Conservation (phyloP, 495 filamentous ascomycete genomes). For the Neurospora sp. region DNA sequence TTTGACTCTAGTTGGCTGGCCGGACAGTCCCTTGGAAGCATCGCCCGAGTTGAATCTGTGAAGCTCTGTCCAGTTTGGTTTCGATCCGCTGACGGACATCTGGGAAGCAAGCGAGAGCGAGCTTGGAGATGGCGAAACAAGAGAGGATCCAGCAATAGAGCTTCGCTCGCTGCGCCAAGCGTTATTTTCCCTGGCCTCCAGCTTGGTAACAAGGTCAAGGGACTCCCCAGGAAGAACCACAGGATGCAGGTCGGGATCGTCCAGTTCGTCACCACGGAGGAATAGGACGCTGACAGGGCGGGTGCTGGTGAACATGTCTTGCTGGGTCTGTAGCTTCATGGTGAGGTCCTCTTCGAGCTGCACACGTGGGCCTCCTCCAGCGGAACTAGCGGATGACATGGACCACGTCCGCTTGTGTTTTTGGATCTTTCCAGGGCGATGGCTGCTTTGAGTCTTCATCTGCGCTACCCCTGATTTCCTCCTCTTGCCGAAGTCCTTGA, state of each 20-base stretch:
- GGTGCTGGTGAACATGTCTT: conserved; percentile 95
- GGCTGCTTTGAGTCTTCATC: conserved; percentile 38
- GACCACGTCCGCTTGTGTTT: conserved; percentile 97
- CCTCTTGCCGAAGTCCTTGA: conserved; percentile 79
- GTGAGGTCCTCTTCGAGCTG: conserved; percentile 83
- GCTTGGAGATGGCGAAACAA: conserved; percentile 64
- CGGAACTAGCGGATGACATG: conserved; percentile 76
- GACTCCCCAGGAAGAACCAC: conserved; percentile 65
- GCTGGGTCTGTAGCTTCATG: conserved; percentile 67
- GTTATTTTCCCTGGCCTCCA: conserved; percentile 44
- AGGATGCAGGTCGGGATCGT: conserved; percentile 84
- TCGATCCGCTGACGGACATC: conserved; percentile 22
- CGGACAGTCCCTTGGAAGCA: conserved; percentile 31
- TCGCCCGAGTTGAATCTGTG: conserved; percentile 21
- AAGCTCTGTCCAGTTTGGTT: conserved; percentile 45
- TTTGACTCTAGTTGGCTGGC: conserved; percentile 39
- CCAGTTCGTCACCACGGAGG: conserved; percentile 69
- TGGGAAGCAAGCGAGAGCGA: conserved; percentile 50
- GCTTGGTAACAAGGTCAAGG: conserved; percentile 41
- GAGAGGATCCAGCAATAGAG: conserved; percentile 44
- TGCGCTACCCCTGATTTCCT: conserved; percentile 57
- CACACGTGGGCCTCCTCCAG: conserved; percentile 43
- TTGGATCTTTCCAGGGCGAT: conserved; percentile 60
- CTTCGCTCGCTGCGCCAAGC: conserved; percentile 48
- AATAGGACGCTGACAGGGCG: conserved; percentile 75